Evolutionary conservation across 1,284 basidiomycete species (phyloP).

Genomic region (Microbotryum intermedium): DNA sequence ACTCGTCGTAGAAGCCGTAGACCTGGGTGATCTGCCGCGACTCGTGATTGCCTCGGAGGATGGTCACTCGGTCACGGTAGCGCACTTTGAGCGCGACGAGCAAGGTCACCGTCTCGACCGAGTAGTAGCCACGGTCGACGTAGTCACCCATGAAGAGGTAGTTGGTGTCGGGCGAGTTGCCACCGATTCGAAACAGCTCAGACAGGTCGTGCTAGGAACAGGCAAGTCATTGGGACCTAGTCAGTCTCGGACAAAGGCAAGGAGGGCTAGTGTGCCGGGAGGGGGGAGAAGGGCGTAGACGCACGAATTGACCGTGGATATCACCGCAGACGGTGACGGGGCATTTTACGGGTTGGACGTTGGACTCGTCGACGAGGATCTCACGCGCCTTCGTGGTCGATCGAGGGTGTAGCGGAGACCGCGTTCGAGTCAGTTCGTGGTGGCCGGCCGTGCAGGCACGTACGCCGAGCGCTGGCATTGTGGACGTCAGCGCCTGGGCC

Average conservation of each 20-base stretch:
- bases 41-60: constrained; percentile 97
- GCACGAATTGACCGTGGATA: constrained; percentile 98
- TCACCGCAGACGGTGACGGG: constrained; percentile 96
- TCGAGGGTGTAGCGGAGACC: too few species aligned
- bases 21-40: constrained; percentile 99
- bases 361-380: constrained; percentile 94
- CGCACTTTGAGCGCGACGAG: constrained; percentile 95
- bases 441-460: too few species aligned
- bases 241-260: background rate
- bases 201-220: constrained; percentile 82
- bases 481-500: background rate
- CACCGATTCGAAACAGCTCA: constrained; percentile 97
- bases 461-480: background rate
- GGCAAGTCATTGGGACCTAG: background rate
- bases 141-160: constrained; percentile 99
- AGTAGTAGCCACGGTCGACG: constrained; percentile 98
- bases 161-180: constrained; percentile 98
- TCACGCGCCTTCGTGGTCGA: constrained; percentile 66
- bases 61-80: constrained; percentile 96
- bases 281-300: constrained; percentile 41
- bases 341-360: constrained; percentile 95
- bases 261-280: background rate
- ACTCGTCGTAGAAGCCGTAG: constrained; percentile 99
- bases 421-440: too few species aligned
- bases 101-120: constrained; percentile 97